A percentile compares a stretch with the other conserved stretches of the same genome.
phyloP scores from a whole-genome alignment of 345 rosid species.

The Eucalyptus guilfoylei region DNA sequence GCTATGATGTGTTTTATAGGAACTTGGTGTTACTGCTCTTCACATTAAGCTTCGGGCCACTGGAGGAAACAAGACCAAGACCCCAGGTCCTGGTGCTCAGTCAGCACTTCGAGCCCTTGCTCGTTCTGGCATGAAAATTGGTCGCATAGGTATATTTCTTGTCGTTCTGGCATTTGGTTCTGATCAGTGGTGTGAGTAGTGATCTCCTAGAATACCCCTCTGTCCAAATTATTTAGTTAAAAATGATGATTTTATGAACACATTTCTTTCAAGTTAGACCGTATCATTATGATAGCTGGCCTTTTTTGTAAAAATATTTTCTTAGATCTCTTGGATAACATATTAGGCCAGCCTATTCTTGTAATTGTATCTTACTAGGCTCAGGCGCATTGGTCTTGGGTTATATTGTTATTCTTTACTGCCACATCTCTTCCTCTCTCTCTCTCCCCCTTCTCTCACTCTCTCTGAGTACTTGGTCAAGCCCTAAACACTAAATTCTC shows the following conservation, averaged over 20 bases:
- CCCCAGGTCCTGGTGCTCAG: conserved; percentile 90
- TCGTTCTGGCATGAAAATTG: conserved; percentile 92
- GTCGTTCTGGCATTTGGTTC: background rate
- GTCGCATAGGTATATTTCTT: conserved; percentile 59
- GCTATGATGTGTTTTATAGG: conserved; percentile 12
- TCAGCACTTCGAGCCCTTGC: conserved; percentile 92
- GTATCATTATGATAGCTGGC: background rate
- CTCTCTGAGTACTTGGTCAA: background rate
- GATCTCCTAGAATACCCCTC: background rate
- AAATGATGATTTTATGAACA: background rate
- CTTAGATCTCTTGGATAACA: background rate
- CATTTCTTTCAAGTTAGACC: background rate
- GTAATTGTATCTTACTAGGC: background rate
- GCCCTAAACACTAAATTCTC: background rate
- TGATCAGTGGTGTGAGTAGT: background rate
- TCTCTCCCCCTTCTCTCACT: background rate
- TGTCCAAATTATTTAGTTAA: background rate
- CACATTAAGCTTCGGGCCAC: conserved; percentile 87
- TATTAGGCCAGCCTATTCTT: background rate
- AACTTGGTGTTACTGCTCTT: conserved; percentile 71
- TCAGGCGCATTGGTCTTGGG: background rate
- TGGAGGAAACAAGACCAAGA: conserved; percentile 80
- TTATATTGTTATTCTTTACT: background rate
- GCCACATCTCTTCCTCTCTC: background rate
- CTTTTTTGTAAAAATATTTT: background rate